Evolutionary conservation across 257 asterid genomes (phyloP), one percentile per base, ranked within the genome.

Genomic region (Lantana camara): DNA sequence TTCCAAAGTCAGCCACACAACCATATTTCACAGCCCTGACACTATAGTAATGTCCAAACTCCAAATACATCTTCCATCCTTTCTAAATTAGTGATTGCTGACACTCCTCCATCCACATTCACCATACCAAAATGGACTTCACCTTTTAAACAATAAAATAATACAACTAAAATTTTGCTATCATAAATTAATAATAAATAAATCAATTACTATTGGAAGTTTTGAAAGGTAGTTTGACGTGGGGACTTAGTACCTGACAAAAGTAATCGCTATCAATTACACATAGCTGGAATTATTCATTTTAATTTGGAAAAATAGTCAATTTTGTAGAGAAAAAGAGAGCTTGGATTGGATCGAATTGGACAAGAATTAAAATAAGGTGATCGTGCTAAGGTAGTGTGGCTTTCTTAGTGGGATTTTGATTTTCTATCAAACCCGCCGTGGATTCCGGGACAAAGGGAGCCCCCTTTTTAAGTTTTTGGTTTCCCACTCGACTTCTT

Each of bases 381-480:
- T 51, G 27, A 32, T 56, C 9, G 19, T 54, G 27, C 34, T 57
- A 8, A 48, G 41, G 13, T 35, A 35, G 7, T 11, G 15, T 44
- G 38, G 24, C 32, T 24, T n/a, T n/a, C n/a, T n/a, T 60, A 27
- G 29, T 60, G 3, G n/a, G n/a, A n/a, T n/a, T 4, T 47, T 9
- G 13, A 37, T 35, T 51, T 34, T 29, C 24, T 27, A 30, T 54
- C 50, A 27, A 57, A 42, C 50, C 58, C 37, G 69, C 80, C 85
- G 75, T 68, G 56, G 64, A 80, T 74, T 44, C 51, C 75, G 82
- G 78, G 54, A 32, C 14, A 73, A 80, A 76, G 73, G 35, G 69
- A 63, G 35, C 47, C n/a, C n/a, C n/a, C n/a, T n/a, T n/a, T n/a
- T n/a, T n/a, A n/a, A n/a, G n/a, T n/a, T n/a, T n/a, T n/a, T n/a